phyloP scores from a whole-genome alignment of 1,284 basidiomycete genomes.

The Ceratobasidium sp. region DNA sequence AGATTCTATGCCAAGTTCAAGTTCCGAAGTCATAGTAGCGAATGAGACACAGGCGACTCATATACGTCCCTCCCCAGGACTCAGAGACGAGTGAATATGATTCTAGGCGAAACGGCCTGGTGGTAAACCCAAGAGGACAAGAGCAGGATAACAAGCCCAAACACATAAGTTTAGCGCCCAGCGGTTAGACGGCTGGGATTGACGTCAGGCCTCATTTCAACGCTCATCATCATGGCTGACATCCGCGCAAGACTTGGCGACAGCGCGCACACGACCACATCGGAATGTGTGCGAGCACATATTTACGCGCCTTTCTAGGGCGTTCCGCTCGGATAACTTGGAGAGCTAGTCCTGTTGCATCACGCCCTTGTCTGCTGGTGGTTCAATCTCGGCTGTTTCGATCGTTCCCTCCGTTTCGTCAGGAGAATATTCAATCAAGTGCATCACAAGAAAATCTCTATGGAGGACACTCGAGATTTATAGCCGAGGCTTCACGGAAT shows the following conservation, averaged over 20 bases:
- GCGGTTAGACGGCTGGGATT: too few species aligned
- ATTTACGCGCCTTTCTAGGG: neutral
- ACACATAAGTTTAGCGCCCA: too few species aligned
- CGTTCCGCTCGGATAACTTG: neutral
- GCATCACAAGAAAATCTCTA: conserved; percentile 47
- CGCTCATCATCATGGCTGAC: conserved; percentile 20
- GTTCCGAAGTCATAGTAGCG: neutral
- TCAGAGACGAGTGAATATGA: too few species aligned
- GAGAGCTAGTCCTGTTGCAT: neutral
- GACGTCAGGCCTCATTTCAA: conserved; percentile 24
- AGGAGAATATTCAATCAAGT: neutral
- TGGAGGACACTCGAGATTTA: conserved; percentile 56
- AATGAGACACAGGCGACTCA: too few species aligned
- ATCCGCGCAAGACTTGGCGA: neutral
- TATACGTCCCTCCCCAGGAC: too few species aligned
- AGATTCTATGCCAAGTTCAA: conserved; percentile 2
- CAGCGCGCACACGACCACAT: conserved; percentile 7
- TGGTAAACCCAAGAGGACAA: too few species aligned
- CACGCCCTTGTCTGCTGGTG: neutral
- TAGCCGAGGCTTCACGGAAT: conserved; percentile 53
- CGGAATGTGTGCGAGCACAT: conserved; percentile 18
- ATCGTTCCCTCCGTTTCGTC: conserved; percentile 2
- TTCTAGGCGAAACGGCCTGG: too few species aligned
- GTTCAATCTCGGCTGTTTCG: neutral
- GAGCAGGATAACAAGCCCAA: neutral